Percentiles rank a stretch among this genome's conserved stretches.
These are phyloP conservation scores for Theobroma cacao DNA, from an alignment of 345 rosid genomes.

Conservation along the genomic window DNA sequence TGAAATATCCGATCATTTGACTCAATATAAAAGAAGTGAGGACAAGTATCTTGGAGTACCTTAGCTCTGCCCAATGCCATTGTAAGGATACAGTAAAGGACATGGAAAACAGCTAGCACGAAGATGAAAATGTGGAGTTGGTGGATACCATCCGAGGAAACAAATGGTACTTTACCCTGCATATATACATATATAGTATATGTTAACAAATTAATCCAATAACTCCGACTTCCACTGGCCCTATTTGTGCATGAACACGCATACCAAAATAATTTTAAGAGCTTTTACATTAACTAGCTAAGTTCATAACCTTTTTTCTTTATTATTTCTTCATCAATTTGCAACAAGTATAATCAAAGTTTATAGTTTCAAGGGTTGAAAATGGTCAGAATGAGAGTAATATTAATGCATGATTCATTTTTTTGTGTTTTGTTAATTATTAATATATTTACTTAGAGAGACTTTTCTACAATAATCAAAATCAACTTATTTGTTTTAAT, in stretches of 20 bases:
- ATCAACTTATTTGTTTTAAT: background rate
- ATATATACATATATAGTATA: background rate
- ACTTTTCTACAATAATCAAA: background rate
- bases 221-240: background rate
- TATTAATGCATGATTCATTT: background rate
- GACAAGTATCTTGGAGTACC: constrained; percentile 31
- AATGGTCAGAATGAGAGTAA: background rate
- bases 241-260: too few relatives aligned
- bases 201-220: background rate
- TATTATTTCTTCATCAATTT: too few relatives aligned
- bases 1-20: too few relatives aligned
- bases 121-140: constrained; percentile 94
- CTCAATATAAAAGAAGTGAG: background rate
- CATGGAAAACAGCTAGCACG: constrained; percentile 73
- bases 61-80: constrained; percentile 71
- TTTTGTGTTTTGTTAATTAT: too few relatives aligned
- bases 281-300: background rate
- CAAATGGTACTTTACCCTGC: constrained; percentile 82
- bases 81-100: constrained; percentile 70
- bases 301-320: background rate
- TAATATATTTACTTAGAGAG: too few relatives aligned
- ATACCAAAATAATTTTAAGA: background rate
- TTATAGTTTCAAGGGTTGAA: too few relatives aligned
- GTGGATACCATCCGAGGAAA: constrained; percentile 79
- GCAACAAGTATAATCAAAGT: too few relatives aligned